Conservation (phyloP, 2,329 filamentous ascomycete genomes). For the Fusarium euwallaceae region DNA sequence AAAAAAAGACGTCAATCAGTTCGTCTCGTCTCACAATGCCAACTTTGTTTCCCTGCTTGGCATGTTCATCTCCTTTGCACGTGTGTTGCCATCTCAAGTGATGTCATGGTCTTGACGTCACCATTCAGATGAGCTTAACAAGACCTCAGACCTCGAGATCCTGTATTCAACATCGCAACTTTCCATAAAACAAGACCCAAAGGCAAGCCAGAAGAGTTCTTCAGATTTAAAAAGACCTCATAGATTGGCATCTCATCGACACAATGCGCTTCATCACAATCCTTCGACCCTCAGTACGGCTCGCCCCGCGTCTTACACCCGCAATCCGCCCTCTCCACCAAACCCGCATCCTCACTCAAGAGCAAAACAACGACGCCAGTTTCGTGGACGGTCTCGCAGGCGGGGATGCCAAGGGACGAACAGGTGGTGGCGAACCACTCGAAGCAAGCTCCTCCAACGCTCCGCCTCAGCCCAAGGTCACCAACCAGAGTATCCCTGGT, state of each 20-base stretch:
- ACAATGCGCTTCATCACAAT: too few species aligned
- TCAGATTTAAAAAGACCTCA: not conserved
- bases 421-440: conserved; percentile 56
- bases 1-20: not conserved
- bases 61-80: not conserved
- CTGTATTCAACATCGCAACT: not conserved
- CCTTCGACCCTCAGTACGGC: too few species aligned
- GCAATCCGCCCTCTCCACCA: too few species aligned
- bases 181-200: not conserved
- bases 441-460: conserved; percentile 49
- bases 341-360: conserved; percentile 1
- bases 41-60: not conserved
- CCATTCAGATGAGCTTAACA: conserved; percentile 18
- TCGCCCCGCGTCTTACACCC: too few species aligned
- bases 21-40: not conserved
- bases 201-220: not conserved
- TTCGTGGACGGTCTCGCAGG: conserved; percentile 47
- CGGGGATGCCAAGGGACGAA: conserved; percentile 51
- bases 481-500: conserved; percentile 60
- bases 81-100: conserved; percentile 7
- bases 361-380: conserved; percentile 18
- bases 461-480: conserved; percentile 64
- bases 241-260: not conserved
- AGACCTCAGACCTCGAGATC: conserved; percentile 8
- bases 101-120: conserved; percentile 45